Percentiles rank a stretch among this genome's conserved stretches.
These are phyloP conservation scores for Russula sp. DNA, from an alignment of 768 basidiomycete species.

Conservation along the genomic window DNA sequence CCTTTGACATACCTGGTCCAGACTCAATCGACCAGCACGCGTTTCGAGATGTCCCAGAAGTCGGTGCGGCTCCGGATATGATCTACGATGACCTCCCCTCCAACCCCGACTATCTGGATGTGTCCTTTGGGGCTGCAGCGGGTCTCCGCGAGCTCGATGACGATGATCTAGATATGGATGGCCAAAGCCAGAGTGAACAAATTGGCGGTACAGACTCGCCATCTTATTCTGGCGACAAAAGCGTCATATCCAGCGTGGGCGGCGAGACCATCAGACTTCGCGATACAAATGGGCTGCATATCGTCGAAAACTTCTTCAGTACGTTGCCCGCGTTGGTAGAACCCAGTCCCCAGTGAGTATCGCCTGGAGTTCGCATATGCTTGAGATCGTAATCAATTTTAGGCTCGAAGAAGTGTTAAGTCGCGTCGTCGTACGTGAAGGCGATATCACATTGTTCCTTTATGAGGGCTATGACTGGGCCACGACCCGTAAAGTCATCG, in stretches of 20 bases:
- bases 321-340: conserved; percentile 53
- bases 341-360: conserved; percentile 47
- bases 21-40: conserved; percentile 81
- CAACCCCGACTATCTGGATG: conserved; percentile 84
- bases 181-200: conserved; percentile 39
- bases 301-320: conserved; percentile 74
- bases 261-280: conserved; percentile 87
- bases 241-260: conserved; percentile 57
- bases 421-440: conserved; percentile 56
- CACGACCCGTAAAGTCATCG: conserved; percentile 79
- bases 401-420: conserved; percentile 33
- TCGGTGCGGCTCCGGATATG: conserved; percentile 82
- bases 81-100: conserved; percentile 88
- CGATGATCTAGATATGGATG: conserved; percentile 65
- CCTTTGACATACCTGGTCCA: conserved; percentile 33
- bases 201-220: not conserved
- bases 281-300: conserved; percentile 55
- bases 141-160: conserved; percentile 71
- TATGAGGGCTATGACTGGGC: conserved; percentile 97
- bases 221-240: conserved; percentile 32
- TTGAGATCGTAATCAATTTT: conserved; percentile 3
- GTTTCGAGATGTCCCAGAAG: conserved; percentile 69
- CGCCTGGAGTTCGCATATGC: not conserved
- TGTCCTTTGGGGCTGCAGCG: conserved; percentile 73
- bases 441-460: conserved; percentile 65